phyloP scores from a whole-genome alignment of 1,284 basidiomycete genomes.

The Chalciporus piperatoides region DNA sequence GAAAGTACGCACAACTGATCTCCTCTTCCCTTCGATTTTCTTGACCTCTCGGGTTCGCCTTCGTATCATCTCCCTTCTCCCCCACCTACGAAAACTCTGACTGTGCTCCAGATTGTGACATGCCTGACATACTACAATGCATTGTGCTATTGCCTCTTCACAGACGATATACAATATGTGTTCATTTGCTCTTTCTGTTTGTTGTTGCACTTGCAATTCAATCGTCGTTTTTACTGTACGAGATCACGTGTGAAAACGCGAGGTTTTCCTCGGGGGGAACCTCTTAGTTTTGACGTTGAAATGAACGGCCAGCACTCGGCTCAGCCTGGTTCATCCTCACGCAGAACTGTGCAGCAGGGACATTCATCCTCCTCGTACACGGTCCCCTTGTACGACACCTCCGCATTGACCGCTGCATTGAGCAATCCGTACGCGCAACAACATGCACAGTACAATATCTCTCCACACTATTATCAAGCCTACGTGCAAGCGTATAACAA shows the following conservation, averaged over 20 bases:
- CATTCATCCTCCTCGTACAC: constrained; percentile 8
- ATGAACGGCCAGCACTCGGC: constrained; percentile 19
- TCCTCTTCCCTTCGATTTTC: constrained; percentile 28
- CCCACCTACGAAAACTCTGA: constrained; percentile 24
- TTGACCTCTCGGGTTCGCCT: constrained; percentile 27
- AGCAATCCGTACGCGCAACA: constrained; percentile 40
- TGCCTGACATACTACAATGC: constrained; percentile 36
- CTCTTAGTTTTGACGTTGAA: neutral
- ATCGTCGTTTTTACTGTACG: neutral
- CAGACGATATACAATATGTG: constrained; percentile 32
- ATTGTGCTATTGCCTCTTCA: constrained; percentile 32
- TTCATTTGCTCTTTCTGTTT: constrained; percentile 19
- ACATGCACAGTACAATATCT: constrained; percentile 29
- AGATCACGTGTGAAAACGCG: constrained; percentile 24
- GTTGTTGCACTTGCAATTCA: constrained; percentile 8
- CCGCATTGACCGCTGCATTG: constrained; percentile 32
- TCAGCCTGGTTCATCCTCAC: constrained; percentile 7
- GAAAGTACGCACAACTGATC: constrained; percentile 26
- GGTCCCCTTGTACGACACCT: constrained; percentile 22
- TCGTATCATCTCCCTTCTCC: constrained; percentile 15
- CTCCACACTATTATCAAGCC: constrained; percentile 60
- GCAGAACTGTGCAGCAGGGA: neutral
- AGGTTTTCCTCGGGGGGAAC: neutral
- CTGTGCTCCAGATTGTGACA: constrained; percentile 28
- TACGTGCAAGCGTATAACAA: constrained; percentile 39